Evolutionary conservation across 176 grass and related monocot genomes (phyloP).

Genomic region (Musa troglodytarum): DNA sequence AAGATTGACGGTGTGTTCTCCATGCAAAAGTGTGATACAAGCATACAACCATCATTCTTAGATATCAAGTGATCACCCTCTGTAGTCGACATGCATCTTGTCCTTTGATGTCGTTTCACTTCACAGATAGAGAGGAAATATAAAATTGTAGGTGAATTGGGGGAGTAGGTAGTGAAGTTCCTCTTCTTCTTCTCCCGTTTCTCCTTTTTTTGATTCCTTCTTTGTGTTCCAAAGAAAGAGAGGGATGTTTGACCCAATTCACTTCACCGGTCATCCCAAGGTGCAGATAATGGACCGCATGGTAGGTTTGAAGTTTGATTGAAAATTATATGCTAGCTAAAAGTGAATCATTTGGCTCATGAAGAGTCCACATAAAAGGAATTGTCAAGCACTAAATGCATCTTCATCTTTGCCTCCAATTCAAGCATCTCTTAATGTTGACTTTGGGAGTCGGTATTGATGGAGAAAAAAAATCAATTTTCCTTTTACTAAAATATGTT

Average conservation of each 20-base stretch:
- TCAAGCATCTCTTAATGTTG: no score
- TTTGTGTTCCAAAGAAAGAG: conserved; percentile 5
- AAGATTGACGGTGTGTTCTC: no score
- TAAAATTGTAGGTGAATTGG: not conserved
- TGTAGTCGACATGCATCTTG: not conserved
- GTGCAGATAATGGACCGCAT: not conserved
- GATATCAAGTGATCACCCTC: no score
- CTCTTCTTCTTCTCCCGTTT: not conserved
- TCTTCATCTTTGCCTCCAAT: no score
- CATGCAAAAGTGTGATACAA: no score
- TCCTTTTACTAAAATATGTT: no score
- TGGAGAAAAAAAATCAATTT: no score
- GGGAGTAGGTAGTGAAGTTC: not conserved
- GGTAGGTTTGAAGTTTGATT: not conserved
- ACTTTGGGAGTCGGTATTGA: no score
- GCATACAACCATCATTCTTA: no score
- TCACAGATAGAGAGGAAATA: not conserved
- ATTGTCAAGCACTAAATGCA: no score
- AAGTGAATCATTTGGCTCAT: no score
- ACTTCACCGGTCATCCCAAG: conserved; percentile 3
- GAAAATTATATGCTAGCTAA: not conserved
- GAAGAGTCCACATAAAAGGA: no score
- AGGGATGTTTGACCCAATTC: conserved; percentile 5
- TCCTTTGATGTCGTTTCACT: not conserved
- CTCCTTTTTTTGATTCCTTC: not conserved